These are phyloP conservation scores for Metschnikowia bowlesiae DNA, from an alignment of 805 yeast species.

Conservation along the genomic window DNA sequence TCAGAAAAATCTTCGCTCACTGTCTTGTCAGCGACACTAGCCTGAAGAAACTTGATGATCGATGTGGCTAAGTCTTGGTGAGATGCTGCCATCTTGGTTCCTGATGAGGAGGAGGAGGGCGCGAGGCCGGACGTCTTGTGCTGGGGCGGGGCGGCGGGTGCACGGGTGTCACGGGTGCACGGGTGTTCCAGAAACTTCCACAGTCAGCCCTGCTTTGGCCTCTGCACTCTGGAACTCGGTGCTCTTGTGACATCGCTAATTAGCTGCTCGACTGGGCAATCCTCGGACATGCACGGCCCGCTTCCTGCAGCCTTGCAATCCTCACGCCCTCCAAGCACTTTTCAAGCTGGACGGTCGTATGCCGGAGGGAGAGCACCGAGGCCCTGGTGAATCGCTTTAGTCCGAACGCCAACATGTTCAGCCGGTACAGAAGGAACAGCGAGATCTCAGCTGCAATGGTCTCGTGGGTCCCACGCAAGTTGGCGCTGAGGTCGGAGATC, in stretches of 20 bases:
- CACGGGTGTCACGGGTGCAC: slow-evolving; percentile 10
- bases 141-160: background rate
- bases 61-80: slow-evolving; percentile 67
- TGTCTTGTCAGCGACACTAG: slow-evolving; percentile 54
- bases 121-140: background rate
- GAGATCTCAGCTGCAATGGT: slow-evolving; percentile 58
- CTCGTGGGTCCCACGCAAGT: slow-evolving; percentile 56
- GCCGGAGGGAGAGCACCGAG: slow-evolving; percentile 5
- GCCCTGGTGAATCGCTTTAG: slow-evolving; percentile 27
- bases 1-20: slow-evolving; percentile 78
- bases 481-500: slow-evolving; percentile 41
- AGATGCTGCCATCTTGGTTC: slow-evolving; percentile 38
- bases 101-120: background rate
- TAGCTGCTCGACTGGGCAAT: too few species aligned
- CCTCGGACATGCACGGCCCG: too few species aligned
- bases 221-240: background rate
- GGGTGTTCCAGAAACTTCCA: slow-evolving; percentile 18
- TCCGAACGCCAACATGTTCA: slow-evolving; percentile 34
- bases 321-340: background rate
- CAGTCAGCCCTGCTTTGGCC: background rate
- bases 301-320: background rate
- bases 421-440: slow-evolving; percentile 50
- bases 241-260: too few species aligned
- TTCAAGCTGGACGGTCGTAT: slow-evolving; percentile 1
- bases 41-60: slow-evolving; percentile 66